These are phyloP conservation scores for Microdochium paspali DNA, from an alignment of 2,329 filamentous ascomycete genomes.

Conservation along the genomic window DNA sequence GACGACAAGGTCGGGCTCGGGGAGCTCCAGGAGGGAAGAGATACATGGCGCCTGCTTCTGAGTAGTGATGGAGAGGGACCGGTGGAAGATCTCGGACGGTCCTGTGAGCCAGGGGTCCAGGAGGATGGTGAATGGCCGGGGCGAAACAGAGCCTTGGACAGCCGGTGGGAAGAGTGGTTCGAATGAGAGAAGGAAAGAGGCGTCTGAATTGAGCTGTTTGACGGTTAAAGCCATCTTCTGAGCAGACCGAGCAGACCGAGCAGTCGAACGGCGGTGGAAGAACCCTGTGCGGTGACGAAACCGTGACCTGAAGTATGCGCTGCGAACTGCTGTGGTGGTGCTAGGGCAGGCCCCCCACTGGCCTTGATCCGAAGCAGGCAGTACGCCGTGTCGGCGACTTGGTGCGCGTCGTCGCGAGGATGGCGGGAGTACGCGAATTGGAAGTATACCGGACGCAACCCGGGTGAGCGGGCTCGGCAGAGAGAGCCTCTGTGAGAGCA, in stretches of 20 bases:
- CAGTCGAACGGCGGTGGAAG: no score
- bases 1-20: conserved; percentile 34
- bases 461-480: no score
- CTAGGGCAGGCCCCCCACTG: no score
- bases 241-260: not conserved
- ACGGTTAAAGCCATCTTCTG: conserved; percentile 50
- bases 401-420: no score
- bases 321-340: no score
- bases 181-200: conserved; percentile 57
- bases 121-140: conserved; percentile 54
- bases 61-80: conserved; percentile 49
- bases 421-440: no score
- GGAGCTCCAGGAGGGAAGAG: conserved; percentile 33
- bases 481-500: no score
- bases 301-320: not conserved
- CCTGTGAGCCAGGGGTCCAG: conserved; percentile 64
- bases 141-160: conserved; percentile 20
- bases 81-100: conserved; percentile 48
- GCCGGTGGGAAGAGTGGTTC: conserved; percentile 37
- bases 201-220: conserved; percentile 54
- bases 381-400: no score
- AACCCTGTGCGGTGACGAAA: no score
- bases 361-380: no score
- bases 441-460: no score
- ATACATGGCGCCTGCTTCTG: conserved; percentile 48